Base-by-base conservation (phyloP, 225 moss, liverwort and hornwort genomes). In the Physcomitrium patens region DNA sequence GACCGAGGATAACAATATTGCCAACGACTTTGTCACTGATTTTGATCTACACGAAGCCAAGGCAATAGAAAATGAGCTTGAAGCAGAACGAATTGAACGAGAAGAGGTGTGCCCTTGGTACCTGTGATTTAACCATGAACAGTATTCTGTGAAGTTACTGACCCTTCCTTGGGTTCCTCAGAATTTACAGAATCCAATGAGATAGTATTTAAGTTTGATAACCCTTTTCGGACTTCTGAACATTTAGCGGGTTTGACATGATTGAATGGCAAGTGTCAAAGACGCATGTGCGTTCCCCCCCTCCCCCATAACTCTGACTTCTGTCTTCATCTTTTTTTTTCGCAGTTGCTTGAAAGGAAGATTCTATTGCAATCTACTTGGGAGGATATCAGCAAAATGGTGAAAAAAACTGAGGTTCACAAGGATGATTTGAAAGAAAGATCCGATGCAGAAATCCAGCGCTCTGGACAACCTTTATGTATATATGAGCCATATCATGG, bases 401-500 rank as follows among this genome's bases (percentile, higher is more conserved):
- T 90, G n/a, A 94, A 91, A 84, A 97, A 91, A 83, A 56, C 91
- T 10, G 96, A 91, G 28, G 77, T 90, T 51, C 84, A 89, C 48
- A 90, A 88, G 65, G 92, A 91, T 12, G 89, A 80, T 59, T 83
- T 92, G 58, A 84, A 79, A 68, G 96, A 92, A 74, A 77, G 86
- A 78, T 87, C 87, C 62, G 84, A 93, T 80, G 74, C 85, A 66
- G 96, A 94, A 60, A 77, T 97, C 63, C 86, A 89, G 65, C 91
- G 96, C 56, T 84, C 91, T 57, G 92, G 92, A 22, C 96, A 97
- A 71, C 91, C 91, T 24, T 80, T 97, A 45, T 90, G 89, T 49
- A 87, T 97, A 42, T 97, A 97, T 78, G 96, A 97, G 74, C 73
- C 87, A 20, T 97, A 90, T 62, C 75, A 88, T 60, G 96, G 96